Base-by-base conservation (phyloP, 768 basidiomycete genomes). In the Candolleomyces efflorescens region DNA sequence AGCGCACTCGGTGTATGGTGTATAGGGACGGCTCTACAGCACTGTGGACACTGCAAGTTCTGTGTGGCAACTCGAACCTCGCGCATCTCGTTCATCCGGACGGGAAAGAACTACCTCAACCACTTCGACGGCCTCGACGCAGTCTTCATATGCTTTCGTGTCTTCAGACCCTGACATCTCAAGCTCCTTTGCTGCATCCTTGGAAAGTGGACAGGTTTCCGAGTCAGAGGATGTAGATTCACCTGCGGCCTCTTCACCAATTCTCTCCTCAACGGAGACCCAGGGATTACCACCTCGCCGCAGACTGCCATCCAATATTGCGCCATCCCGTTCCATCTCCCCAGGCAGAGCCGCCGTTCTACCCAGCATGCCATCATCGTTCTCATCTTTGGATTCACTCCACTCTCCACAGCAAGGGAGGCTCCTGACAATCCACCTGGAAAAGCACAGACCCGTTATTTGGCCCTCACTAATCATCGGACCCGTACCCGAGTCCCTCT, bases 381-480 rank as follows among this genome's bases (percentile, higher is more conserved):
- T 83, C 67, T 90, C 90, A 15, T 91, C 90, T 3, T 72, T 92
- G 54, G 90, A 91, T 61, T 90, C 89, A 5, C 67, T 87, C 36
- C 82, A 84, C 53, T 75, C 79, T 17, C 73, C 76, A 2, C 76
- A 78, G 15, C 78, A 85, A 1, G 86, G 86, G n/a, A 76, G 87
- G 59, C 76, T 92, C 41, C 68, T 92, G 62, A 92, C 90, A 5
- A 72, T 92, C 49, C 89, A 92, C 70, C 68, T 92, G 63, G 90
- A 92, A 67, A 92, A 92, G 69, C 82, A 85, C 18, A 81, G 86
- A 60, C 85, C 89, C 5, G 79, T 85, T 43, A 92, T 92, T 44
- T 92, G 90, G 90, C 90, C 90, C 0, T 87, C 88, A 5, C 75
- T 92, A 37, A 82, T 92, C 51, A 79, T 89, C n/a, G 80, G 90